Evolutionary conservation across 208 protist species (phyloP).

Genomic region (Balamuthia mandrillaris): DNA sequence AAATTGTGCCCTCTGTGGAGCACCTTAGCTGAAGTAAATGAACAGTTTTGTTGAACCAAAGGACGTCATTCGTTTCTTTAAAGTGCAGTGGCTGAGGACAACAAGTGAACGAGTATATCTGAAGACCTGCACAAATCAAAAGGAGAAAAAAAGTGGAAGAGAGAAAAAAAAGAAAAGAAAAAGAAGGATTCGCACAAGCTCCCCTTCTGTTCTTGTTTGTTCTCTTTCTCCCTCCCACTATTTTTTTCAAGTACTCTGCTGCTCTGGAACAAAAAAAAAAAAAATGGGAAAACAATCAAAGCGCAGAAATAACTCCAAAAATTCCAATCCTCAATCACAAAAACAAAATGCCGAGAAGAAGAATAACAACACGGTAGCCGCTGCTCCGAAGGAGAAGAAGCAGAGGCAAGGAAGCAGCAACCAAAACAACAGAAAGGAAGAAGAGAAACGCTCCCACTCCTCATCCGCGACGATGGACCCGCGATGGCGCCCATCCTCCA

Average conservation of each 20-base stretch:
- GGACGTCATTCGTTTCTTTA: no score
- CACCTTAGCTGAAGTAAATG: no score
- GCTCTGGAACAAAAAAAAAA: neutral
- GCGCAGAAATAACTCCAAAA: neutral
- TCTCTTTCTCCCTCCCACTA: neutral
- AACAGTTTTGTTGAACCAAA: no score
- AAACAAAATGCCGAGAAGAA: neutral
- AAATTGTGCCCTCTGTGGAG: no score
- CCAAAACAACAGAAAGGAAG: no score
- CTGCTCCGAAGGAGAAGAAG: neutral
- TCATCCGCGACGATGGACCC: neutral
- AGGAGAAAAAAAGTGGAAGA: no score
- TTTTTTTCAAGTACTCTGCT: neutral
- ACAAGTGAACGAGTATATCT: no score
- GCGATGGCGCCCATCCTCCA: neutral
- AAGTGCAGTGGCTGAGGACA: no score
- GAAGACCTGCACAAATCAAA: no score
- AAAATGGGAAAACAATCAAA: neutral
- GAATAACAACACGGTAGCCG: no score
- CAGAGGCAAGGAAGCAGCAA: neutral
- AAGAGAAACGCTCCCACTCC: no score
- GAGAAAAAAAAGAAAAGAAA: no score
- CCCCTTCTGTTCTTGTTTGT: neutral
- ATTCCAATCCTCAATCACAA: neutral
- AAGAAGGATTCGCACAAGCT: neutral